Base-by-base conservation (phyloP, 805 yeast species). In the Saccharomycopsis sp. region DNA sequence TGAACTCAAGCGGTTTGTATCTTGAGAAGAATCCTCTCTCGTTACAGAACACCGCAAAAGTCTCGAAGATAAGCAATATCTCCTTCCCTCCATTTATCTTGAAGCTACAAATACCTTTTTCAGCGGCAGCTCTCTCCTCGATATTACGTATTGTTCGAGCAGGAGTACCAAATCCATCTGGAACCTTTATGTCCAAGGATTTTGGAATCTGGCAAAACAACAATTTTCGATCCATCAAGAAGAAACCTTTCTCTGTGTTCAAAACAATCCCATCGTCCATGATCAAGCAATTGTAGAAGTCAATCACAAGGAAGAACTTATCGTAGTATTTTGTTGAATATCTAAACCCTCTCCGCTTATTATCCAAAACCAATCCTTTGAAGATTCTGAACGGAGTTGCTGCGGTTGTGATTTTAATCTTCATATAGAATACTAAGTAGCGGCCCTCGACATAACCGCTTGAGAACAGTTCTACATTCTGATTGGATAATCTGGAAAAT, bases 21-120 rank as follows among this genome's bases (percentile, higher is more conserved):
- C 38, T 52, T n/a, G 63, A 56, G 20, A 61, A 44, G 20, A 58
- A 61, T 7, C 63, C 63, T n/a, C 59, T 24, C 19, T 61, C 63
- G 47, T 61, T 61, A 20, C 61, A 61, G 25, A 61, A 61, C 2
- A 51, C 56, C 5, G 63, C 62, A 53, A 61, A 61, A 2, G 59
- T 53, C 12, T 42, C 38, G 35, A 61, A 61, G 23, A 61, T 58
- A 22, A 58, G 35, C 23, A 61, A 53, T 1, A 56, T 56, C 44
- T 58, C 58, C 20, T 54, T 58, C 2, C 55, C 55, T 19, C 49
- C 38, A 34, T 51, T 56, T 9, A 58, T 24, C 19, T 42, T 19
- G 47, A 58, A 61, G 1, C 61, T 20, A 8, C 55, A 58, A 15
- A 61, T 22, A 7, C 61, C 47, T 25, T 53, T 58, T 20, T 58